phyloP scores from a whole-genome alignment of 495 filamentous ascomycete genomes.

The Penicillium canescens region DNA sequence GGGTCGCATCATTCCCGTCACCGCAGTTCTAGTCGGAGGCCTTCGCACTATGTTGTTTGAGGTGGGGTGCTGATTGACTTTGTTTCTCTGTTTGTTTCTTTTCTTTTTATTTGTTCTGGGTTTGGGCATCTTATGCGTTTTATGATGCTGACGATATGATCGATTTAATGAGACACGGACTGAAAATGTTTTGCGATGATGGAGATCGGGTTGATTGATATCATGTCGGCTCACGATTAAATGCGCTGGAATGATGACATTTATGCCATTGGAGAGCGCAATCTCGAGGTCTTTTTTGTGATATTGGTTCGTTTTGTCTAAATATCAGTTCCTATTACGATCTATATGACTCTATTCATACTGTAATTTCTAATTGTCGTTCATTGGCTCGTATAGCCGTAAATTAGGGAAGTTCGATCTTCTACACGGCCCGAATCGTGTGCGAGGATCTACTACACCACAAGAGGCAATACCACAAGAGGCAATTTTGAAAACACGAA shows the following conservation, averaged over 20 bases:
- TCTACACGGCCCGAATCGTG: too few relatives aligned
- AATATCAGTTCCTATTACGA: neutral
- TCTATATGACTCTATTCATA: neutral
- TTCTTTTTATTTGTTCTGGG: neutral
- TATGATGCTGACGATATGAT: constrained; percentile 3
- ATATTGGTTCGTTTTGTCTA: neutral
- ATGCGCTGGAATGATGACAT: neutral
- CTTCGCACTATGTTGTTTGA: constrained; percentile 40
- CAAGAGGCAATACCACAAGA: too few relatives aligned
- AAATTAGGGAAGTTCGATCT: neutral
- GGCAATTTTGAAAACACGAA: too few relatives aligned
- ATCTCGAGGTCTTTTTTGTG: neutral
- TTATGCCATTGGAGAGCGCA: neutral
- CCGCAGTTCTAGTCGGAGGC: constrained; percentile 37
- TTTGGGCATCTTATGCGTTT: neutral
- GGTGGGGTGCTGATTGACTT: neutral
- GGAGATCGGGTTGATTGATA: neutral
- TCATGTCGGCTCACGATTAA: neutral
- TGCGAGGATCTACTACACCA: too few relatives aligned
- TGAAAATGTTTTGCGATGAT: neutral
- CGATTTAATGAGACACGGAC: constrained; percentile 6
- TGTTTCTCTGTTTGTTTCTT: constrained; percentile 7
- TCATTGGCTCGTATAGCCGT: too few relatives aligned
- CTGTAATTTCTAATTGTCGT: too few relatives aligned
- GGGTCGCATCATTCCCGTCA: constrained; percentile 30